Evolutionary conservation across 192 early-diverging fungal genomes (phyloP).

Genomic region (Geranomyces variabilis): DNA sequence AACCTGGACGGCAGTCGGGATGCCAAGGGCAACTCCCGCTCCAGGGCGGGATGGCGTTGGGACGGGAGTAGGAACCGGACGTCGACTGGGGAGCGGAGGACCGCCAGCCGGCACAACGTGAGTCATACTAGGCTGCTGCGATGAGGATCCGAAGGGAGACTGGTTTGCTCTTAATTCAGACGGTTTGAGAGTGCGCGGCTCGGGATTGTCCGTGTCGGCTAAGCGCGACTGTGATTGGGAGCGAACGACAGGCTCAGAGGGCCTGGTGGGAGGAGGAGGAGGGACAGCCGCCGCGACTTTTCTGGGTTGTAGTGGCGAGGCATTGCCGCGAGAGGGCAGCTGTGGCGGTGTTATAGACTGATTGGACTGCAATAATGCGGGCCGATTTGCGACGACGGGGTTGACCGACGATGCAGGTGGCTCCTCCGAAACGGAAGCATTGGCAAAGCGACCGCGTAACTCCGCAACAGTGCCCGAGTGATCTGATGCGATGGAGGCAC

Average conservation of each 20-base stretch:
- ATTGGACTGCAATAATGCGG: constrained; percentile 7
- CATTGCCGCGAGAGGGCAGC: constrained; percentile 6
- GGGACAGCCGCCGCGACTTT: constrained; percentile 2
- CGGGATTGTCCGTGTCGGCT: neutral
- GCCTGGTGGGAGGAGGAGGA: neutral
- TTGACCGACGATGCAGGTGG: neutral
- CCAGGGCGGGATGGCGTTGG: constrained; percentile 11
- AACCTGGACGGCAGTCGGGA: constrained; percentile 7
- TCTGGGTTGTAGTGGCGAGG: neutral
- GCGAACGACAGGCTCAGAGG: neutral
- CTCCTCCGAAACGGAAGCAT: neutral
- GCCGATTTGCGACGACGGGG: constrained; percentile 8
- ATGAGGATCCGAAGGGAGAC: neutral
- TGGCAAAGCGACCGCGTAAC: constrained; percentile 15
- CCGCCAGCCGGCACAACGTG: neutral
- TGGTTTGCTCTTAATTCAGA: constrained; percentile 6
- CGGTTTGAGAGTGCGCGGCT: neutral
- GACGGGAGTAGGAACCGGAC: neutral
- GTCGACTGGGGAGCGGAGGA: constrained; percentile 12
- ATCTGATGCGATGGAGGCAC: neutral
- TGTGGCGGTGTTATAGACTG: neutral
- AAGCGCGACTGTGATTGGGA: neutral
- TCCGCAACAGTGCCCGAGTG: constrained; percentile 1
- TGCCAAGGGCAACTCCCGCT: constrained; percentile 3
- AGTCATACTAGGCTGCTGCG: neutral